Evolutionary conservation across 495 filamentous ascomycete genomes (phyloP).

Genomic region (Neurospora sp.): DNA sequence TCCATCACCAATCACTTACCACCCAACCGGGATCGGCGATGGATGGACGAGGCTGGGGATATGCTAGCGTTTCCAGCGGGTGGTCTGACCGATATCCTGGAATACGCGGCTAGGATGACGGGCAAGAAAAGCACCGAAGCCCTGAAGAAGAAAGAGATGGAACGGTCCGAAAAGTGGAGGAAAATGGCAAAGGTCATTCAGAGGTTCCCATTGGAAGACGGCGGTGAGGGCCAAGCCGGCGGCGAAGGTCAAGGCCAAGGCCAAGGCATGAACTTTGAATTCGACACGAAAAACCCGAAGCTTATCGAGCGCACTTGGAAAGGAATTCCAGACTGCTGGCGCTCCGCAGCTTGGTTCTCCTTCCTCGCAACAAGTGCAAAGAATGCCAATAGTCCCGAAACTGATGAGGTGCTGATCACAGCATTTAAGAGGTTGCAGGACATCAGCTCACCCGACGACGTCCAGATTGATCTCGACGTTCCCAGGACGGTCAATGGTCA

Average conservation of each 20-base stretch:
- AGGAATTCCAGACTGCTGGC: slow-evolving; percentile 94
- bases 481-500: slow-evolving; percentile 91
- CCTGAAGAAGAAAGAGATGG: slow-evolving; percentile 68
- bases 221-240: neutral
- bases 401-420: slow-evolving; percentile 62
- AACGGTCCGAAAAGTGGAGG: slow-evolving; percentile 86
- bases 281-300: slow-evolving; percentile 75
- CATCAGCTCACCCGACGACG: slow-evolving; percentile 74
- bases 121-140: slow-evolving; percentile 43
- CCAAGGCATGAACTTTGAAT: slow-evolving; percentile 82
- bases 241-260: slow-evolving; percentile 32
- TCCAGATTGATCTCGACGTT: slow-evolving; percentile 96
- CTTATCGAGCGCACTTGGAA: slow-evolving; percentile 92
- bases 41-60: slow-evolving; percentile 77
- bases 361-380: slow-evolving; percentile 83
- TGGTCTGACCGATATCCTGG: slow-evolving; percentile 50
- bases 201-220: slow-evolving; percentile 17
- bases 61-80: slow-evolving; percentile 70
- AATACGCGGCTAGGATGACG: slow-evolving; percentile 41
- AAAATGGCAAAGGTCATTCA: slow-evolving; percentile 79
- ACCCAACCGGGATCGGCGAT: slow-evolving; percentile 61
- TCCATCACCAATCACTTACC: slow-evolving; percentile 66
- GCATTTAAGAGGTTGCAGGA: slow-evolving; percentile 61
- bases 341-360: slow-evolving; percentile 85
- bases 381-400: slow-evolving; percentile 44